Evolutionary conservation across 352 stramenopile species (phyloP).

Genomic region (Aphanomyces euteiches): DNA sequence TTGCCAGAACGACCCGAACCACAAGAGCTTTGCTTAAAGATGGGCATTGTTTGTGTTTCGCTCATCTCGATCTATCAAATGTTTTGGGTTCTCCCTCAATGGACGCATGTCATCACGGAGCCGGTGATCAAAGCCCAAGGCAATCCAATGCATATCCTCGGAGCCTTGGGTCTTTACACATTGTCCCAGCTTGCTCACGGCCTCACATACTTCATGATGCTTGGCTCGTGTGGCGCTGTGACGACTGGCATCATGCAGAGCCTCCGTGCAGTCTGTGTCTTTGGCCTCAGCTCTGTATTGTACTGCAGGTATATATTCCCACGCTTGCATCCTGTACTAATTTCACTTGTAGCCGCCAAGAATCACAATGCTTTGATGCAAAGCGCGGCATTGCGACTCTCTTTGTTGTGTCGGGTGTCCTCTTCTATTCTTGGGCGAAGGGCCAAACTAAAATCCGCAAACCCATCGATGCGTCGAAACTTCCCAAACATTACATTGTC

Average conservation of each 20-base stretch:
- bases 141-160: constrained; percentile 54
- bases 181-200: constrained; percentile 77
- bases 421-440: constrained; percentile 86
- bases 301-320: constrained; percentile 48
- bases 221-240: constrained; percentile 72
- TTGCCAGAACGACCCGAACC: constrained; percentile 66
- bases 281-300: constrained; percentile 73
- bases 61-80: constrained; percentile 78
- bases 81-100: constrained; percentile 72
- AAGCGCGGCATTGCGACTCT: constrained; percentile 77
- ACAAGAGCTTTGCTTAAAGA: constrained; percentile 75
- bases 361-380: constrained; percentile 83
- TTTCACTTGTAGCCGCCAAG: constrained; percentile 44
- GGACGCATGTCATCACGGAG: constrained; percentile 69
- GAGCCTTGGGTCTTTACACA: constrained; percentile 62
- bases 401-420: constrained; percentile 70
- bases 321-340: background rate
- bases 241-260: constrained; percentile 87
- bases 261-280: constrained; percentile 80
- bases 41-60: constrained; percentile 61
- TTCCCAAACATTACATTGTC: constrained; percentile 25
- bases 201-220: constrained; percentile 82
- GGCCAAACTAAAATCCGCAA: constrained; percentile 44
- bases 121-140: constrained; percentile 72
- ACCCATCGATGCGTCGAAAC: background rate